phyloP scores from a whole-genome alignment of 2,329 filamentous ascomycete genomes.

The Ophiostoma australiae region DNA sequence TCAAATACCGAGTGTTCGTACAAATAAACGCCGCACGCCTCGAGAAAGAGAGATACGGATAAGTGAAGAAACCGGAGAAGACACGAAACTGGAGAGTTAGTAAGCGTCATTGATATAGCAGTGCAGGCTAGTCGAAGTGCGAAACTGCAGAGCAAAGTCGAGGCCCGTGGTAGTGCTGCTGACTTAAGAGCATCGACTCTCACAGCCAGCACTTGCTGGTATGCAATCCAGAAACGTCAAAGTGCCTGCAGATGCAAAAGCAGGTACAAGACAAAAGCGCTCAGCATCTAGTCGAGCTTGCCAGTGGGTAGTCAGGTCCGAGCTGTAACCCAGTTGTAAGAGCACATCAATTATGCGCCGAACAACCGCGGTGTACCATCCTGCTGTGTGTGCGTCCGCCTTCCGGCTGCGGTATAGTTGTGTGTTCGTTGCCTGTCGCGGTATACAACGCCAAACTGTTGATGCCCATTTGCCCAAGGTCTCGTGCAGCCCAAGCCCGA shows the following conservation, averaged over 20 bases:
- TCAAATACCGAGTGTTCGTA: conserved; percentile 19
- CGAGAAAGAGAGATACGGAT: conserved; percentile 16
- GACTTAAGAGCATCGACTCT: background rate
- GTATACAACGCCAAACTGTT: background rate
- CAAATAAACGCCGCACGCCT: conserved; percentile 23
- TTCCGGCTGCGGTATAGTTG: background rate
- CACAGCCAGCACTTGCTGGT: background rate
- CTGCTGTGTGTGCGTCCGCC: background rate
- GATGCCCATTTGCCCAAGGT: background rate
- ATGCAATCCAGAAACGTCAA: background rate
- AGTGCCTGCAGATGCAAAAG: background rate
- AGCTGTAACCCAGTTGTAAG: background rate
- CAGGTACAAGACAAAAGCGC: no score
- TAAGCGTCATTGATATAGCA: background rate
- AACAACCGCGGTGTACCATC: background rate
- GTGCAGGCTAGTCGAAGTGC: background rate
- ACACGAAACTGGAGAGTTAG: background rate
- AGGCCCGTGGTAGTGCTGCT: background rate
- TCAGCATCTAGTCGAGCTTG: background rate
- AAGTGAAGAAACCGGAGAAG: conserved; percentile 16
- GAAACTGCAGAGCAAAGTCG: background rate
- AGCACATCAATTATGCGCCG: background rate
- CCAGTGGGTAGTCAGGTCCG: no score
- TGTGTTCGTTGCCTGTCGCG: background rate
- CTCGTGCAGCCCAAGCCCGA: background rate